Evolutionary conservation across 805 yeast genomes (phyloP), one percentile per base, ranked within the genome.

Genomic region (Wickerhamiella australiensis): DNA sequence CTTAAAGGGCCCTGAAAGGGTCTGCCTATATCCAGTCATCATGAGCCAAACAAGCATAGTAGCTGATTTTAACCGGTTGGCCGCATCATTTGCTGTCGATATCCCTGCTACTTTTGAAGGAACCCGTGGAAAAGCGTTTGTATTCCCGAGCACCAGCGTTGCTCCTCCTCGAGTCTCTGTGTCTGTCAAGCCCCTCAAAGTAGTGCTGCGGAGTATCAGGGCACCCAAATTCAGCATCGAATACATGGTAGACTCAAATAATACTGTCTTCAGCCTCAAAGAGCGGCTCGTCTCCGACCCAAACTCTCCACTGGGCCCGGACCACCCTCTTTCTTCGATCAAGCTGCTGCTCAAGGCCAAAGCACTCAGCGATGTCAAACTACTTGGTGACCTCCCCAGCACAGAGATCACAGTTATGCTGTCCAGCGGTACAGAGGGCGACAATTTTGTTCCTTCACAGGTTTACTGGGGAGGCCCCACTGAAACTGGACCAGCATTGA

Each of bases 201-300:
- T 74, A 13, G 57, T 63, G 3, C 70, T 85, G 60, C 81, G 80
- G 63, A 81, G 88, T 26, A 74, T 85, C 49, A 78, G 79, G 57
- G 76, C 81, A 3, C 94, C 94, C 5, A 83, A 79, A 59, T 82
- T 84, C 63, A 61, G 66, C 35, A 54, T 67, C 13, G 55, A 60
- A 13, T 53, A 60, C 20, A 57, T 45, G 22, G 56, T 57, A 1
- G 51, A 57, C 11, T 46, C 48, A 7, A 42, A 52, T 8, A 61
- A 59, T 33, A 54, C 62, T 2, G 52, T 62, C 5, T 57, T 53
- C 41, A 52, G 59, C 9, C 42, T 64, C 38, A 64, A 64, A 50
- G 66, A 64, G 53, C 48, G 58, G 33, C 58, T 63, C 15, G 46
- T 61, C 5, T 54, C 58, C 1, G 65, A 61, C 42, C 57, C 64